These are phyloP conservation scores for Thyridium curvatum DNA, from an alignment of 2,329 filamentous ascomycete species.

Conservation along the genomic window DNA sequence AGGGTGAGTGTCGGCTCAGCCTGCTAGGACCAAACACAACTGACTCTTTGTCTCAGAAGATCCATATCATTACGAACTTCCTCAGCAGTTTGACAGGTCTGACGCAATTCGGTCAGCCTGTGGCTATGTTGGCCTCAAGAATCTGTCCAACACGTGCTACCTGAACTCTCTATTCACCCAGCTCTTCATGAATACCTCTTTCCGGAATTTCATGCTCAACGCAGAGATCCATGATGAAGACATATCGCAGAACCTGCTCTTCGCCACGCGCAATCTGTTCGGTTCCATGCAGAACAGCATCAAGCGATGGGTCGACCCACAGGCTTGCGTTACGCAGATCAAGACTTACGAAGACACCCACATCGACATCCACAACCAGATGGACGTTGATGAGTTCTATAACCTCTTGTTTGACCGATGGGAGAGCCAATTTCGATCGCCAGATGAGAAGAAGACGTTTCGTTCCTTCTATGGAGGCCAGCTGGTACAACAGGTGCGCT, in stretches of 20 bases:
- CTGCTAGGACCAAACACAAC: neutral
- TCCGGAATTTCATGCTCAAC: slow-evolving; percentile 76
- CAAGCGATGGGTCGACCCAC: slow-evolving; percentile 66
- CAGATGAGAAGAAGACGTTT: slow-evolving; percentile 65
- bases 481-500: slow-evolving; percentile 90
- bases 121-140: slow-evolving; percentile 84
- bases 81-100: slow-evolving; percentile 55
- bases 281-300: slow-evolving; percentile 79
- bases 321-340: slow-evolving; percentile 66
- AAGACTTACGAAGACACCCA: slow-evolving; percentile 74
- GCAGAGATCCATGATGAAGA: slow-evolving; percentile 49
- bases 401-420: slow-evolving; percentile 87
- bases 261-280: slow-evolving; percentile 76
- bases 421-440: slow-evolving; percentile 70
- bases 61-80: slow-evolving; percentile 56
- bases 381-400: slow-evolving; percentile 98
- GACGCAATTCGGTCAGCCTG: slow-evolving; percentile 67
- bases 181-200: slow-evolving; percentile 89
- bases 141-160: slow-evolving; percentile 95
- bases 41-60: slow-evolving; percentile 18
- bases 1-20: slow-evolving; percentile 23
- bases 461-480: slow-evolving; percentile 86
- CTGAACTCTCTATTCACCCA: slow-evolving; percentile 92
- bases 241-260: slow-evolving; percentile 60
- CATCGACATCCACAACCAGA: slow-evolving; percentile 85